Evolutionary conservation across 345 rosid genomes (phyloP).

Genomic region (Mangifera indica): DNA sequence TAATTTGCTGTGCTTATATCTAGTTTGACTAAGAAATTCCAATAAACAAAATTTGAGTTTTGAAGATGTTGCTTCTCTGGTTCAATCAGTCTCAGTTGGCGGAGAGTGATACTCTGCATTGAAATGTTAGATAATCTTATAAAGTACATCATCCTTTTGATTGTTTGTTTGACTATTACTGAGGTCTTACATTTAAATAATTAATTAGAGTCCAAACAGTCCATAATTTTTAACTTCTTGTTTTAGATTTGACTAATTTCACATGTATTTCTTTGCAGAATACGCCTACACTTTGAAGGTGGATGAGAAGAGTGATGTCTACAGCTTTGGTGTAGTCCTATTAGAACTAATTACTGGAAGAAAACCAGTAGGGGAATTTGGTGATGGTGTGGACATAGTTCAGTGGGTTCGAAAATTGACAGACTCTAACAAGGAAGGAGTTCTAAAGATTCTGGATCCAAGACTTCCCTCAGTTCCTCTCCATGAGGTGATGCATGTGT

Average conservation of each 20-base stretch:
- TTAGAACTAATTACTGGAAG: slow-evolving; percentile 79
- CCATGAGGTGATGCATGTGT: slow-evolving; percentile 83
- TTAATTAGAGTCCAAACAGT: neutral
- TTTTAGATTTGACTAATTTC: neutral
- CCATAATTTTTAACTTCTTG: slow-evolving; percentile 2
- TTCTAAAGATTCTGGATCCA: slow-evolving; percentile 72
- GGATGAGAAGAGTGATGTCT: slow-evolving; percentile 98
- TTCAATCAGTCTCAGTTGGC: slow-evolving; percentile 3
- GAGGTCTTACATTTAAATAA: neutral
- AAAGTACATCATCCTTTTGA: slow-evolving; percentile 32
- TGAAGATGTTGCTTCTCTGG: slow-evolving; percentile 13
- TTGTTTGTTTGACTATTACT: neutral
- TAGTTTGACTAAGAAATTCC: slow-evolving; percentile 6
- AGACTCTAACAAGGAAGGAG: slow-evolving; percentile 82
- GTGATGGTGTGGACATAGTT: slow-evolving; percentile 95
- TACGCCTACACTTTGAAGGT: slow-evolving; percentile 96
- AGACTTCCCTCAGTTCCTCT: slow-evolving; percentile 84
- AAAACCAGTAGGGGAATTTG: slow-evolving; percentile 95
- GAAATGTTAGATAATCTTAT: slow-evolving; percentile 20
- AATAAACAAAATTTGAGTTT: slow-evolving; percentile 21
- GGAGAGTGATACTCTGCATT: neutral
- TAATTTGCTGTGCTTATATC: slow-evolving; percentile 14
- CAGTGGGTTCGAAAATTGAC: slow-evolving; percentile 95
- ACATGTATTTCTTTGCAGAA: slow-evolving; percentile 41
- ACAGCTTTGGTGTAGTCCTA: slow-evolving; percentile 93